These are phyloP conservation scores for Neurospora sp. DNA, from an alignment of 2,329 filamentous ascomycete genomes.

Conservation along the genomic window DNA sequence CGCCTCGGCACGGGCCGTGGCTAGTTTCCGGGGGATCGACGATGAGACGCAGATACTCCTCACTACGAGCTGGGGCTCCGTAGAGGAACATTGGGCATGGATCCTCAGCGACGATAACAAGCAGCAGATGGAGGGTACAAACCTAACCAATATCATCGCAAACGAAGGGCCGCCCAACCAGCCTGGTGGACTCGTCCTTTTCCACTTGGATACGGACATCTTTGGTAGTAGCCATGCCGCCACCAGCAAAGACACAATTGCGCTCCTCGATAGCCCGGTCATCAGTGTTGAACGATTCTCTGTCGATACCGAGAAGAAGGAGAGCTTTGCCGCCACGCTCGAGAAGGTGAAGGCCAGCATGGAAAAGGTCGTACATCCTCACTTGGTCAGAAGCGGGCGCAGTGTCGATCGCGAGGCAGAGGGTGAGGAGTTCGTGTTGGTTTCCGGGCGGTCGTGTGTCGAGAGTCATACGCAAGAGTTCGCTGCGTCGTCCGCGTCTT, in stretches of 20 bases:
- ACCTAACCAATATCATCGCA: conserved; percentile 25
- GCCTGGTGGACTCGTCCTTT: conserved; percentile 20
- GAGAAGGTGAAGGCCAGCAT: conserved; percentile 23
- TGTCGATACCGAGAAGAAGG: conserved; percentile 22
- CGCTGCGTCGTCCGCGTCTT: conserved; percentile 16
- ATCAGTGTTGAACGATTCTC: conserved; percentile 28
- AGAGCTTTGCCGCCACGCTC: conserved; percentile 26
- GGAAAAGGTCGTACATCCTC: conserved; percentile 20
- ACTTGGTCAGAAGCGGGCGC: conserved; percentile 30
- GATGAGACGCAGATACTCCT: conserved; percentile 31
- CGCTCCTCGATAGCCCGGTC: conserved; percentile 22
- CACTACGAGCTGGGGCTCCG: conserved; percentile 35
- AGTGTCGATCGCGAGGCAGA: conserved; percentile 28
- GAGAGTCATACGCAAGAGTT: conserved; percentile 24
- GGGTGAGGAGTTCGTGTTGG: conserved; percentile 31
- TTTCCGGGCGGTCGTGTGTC: conserved; percentile 28
- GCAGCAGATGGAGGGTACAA: conserved; percentile 19
- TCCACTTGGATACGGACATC: conserved; percentile 30
- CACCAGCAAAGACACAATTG: neutral
- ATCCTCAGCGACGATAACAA: conserved; percentile 32
- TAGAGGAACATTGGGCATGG: conserved; percentile 33
- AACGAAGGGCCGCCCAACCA: conserved; percentile 22
- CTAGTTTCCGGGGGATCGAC: conserved; percentile 26
- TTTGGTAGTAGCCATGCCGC: conserved; percentile 8
- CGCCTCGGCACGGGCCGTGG: conserved; percentile 25